Conservation (phyloP, 192 early-diverging fungal genomes). For the Glomus cerebriforme region DNA sequence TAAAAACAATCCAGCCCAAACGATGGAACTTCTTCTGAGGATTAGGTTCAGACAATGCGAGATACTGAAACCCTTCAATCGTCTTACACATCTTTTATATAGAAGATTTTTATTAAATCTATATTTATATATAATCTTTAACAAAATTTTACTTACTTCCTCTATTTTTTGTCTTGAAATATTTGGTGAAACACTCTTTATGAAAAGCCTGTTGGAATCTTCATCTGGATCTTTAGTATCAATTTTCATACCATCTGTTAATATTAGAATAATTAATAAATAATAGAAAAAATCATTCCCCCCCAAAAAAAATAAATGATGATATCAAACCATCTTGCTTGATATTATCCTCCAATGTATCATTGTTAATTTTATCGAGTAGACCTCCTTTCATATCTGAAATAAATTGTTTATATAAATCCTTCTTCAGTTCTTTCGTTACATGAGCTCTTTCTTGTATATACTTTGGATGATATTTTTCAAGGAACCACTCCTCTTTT, state of each 20-base stretch:
- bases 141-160: conserved; percentile 49
- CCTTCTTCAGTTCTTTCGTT: conserved; percentile 55
- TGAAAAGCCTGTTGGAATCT: conserved; percentile 68
- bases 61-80: conserved; percentile 79
- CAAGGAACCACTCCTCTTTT: conserved; percentile 88
- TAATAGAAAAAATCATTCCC: neutral
- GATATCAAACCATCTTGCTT: conserved; percentile 31
- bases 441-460: conserved; percentile 55
- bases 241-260: conserved; percentile 20
- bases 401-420: conserved; percentile 61
- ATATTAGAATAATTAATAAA: neutral
- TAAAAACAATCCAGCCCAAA: conserved; percentile 91
- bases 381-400: conserved; percentile 69
- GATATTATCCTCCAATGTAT: conserved; percentile 39
- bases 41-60: conserved; percentile 85
- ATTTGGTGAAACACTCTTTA: conserved; percentile 76
- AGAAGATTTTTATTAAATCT: neutral
- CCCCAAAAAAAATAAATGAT: neutral
- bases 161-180: conserved; percentile 65
- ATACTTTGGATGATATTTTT: conserved; percentile 86
- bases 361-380: conserved; percentile 57
- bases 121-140: too few relatives aligned
- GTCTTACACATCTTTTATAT: conserved; percentile 38
- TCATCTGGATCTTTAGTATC: conserved; percentile 30
- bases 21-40: conserved; percentile 83